These are phyloP conservation scores for Linnemannia elongata DNA, from an alignment of 192 early-diverging fungal species.

Conservation along the genomic window DNA sequence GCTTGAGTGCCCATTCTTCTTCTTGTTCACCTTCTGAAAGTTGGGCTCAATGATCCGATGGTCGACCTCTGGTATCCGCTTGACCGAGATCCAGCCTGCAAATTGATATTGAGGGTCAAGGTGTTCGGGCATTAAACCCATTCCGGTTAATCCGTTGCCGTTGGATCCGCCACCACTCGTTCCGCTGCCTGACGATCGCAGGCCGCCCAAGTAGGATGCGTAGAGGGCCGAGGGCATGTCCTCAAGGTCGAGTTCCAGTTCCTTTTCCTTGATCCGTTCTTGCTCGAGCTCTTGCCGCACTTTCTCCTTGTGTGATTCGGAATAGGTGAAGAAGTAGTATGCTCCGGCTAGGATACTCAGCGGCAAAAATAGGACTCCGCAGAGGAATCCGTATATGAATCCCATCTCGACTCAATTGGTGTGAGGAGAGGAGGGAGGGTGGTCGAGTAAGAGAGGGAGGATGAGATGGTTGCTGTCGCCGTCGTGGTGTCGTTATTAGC, in stretches of 20 bases:
- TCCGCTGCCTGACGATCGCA: background rate
- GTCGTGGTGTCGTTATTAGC: background rate
- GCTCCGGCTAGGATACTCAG: conserved; percentile 22
- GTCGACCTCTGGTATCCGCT: conserved; percentile 49
- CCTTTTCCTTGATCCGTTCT: conserved; percentile 19
- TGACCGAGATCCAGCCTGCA: conserved; percentile 53
- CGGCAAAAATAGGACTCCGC: conserved; percentile 43
- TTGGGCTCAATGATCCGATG: conserved; percentile 53
- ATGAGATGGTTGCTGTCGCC: background rate
- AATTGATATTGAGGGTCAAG: conserved; percentile 54
- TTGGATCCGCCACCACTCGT: background rate
- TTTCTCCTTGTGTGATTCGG: conserved; percentile 33
- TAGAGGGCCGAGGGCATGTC: conserved; percentile 44
- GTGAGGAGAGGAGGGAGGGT: background rate
- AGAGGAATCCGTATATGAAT: conserved; percentile 46
- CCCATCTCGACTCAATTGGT: conserved; percentile 20
- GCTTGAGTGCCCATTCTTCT: conserved; percentile 19
- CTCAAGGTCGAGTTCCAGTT: conserved; percentile 28
- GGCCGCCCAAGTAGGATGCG: conserved; percentile 36
- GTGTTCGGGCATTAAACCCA: conserved; percentile 34
- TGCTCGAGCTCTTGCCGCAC: conserved; percentile 12
- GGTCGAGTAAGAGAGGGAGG: background rate
- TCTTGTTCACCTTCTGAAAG: conserved; percentile 40
- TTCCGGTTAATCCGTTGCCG: conserved; percentile 25
- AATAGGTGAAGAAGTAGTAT: conserved; percentile 51